A percentile compares a stretch with the other conserved stretches of the same genome.
These are phyloP conservation scores for Debaryomyces sp. DNA, from an alignment of 1,139 yeast species.

Conservation along the genomic window DNA sequence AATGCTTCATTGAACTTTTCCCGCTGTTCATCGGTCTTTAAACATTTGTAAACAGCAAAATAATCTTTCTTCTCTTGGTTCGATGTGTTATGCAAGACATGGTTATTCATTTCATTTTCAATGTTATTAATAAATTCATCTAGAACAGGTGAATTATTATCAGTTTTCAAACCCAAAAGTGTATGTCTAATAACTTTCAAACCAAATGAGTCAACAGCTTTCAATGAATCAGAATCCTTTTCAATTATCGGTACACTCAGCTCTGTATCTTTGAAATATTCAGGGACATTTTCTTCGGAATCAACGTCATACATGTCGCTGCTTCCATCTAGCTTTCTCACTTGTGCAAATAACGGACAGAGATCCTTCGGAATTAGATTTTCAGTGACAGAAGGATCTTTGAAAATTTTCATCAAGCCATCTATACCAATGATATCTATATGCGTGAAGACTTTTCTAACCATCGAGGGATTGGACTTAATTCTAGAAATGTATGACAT, in stretches of 20 bases:
- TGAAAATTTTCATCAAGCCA: slow-evolving; percentile 50
- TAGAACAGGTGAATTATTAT: slow-evolving; percentile 29
- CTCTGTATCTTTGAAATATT: slow-evolving; percentile 30
- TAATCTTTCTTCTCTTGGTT: slow-evolving; percentile 55
- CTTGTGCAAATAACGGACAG: slow-evolving; percentile 31
- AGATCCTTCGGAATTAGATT: slow-evolving; percentile 41
- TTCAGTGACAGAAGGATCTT: slow-evolving; percentile 25
- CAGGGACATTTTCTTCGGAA: slow-evolving; percentile 23
- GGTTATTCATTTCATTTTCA: slow-evolving; percentile 29
- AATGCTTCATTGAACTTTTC: slow-evolving; percentile 62
- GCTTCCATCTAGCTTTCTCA: slow-evolving; percentile 14
- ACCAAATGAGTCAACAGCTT: slow-evolving; percentile 77
- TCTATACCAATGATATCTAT: slow-evolving; percentile 71
- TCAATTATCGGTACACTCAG: slow-evolving; percentile 36
- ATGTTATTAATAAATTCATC: slow-evolving; percentile 39
- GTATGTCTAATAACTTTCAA: slow-evolving; percentile 81
- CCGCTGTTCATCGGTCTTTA: slow-evolving; percentile 55
- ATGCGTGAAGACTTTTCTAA: slow-evolving; percentile 53
- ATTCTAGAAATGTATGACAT: slow-evolving; percentile 10
- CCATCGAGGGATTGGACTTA: slow-evolving; percentile 8
- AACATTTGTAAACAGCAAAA: slow-evolving; percentile 59
- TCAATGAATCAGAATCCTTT: slow-evolving; percentile 59
- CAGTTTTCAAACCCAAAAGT: slow-evolving; percentile 60
- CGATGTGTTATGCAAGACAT: slow-evolving; percentile 31
- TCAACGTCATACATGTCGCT: slow-evolving; percentile 13